Conservation (phyloP, 2,329 filamentous ascomycete genomes). For the Colletotrichum sp. region DNA sequence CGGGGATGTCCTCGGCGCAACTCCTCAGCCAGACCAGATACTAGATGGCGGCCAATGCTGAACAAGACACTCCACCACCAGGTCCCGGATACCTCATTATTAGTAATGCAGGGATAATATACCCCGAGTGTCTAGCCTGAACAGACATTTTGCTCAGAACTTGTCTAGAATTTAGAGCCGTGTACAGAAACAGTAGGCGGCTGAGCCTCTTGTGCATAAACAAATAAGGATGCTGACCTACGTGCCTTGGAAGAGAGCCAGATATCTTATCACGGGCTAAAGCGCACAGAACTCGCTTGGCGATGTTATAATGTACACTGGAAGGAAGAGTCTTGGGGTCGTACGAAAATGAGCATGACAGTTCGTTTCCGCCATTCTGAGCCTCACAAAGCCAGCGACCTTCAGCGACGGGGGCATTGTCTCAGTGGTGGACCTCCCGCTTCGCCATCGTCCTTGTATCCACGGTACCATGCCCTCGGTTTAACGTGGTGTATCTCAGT, state of each 20-base stretch:
- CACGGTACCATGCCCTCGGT: neutral
- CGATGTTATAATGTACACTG: neutral
- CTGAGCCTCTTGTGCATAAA: neutral
- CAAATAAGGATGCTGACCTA: neutral
- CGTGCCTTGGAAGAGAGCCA: neutral
- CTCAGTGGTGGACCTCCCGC: neutral
- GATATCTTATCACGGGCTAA: neutral
- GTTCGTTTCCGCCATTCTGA: neutral
- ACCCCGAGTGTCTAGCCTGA: neutral
- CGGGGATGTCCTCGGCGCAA: slow-evolving; percentile 40
- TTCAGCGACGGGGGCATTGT: neutral
- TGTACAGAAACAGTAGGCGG: neutral
- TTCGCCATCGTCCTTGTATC: too few species aligned
- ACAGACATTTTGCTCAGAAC: neutral
- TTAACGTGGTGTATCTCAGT: neutral
- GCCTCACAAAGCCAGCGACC: neutral
- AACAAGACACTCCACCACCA: neutral
- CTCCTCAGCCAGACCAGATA: neutral
- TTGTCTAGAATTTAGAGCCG: neutral
- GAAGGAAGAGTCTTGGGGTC: neutral
- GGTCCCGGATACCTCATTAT: neutral
- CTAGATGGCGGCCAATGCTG: neutral
- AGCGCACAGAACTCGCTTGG: neutral
- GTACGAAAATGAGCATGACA: neutral
- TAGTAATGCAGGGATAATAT: neutral